Conservation (phyloP, 2,329 filamentous ascomycete species). For the Pseudogymnoascus sp. region DNA sequence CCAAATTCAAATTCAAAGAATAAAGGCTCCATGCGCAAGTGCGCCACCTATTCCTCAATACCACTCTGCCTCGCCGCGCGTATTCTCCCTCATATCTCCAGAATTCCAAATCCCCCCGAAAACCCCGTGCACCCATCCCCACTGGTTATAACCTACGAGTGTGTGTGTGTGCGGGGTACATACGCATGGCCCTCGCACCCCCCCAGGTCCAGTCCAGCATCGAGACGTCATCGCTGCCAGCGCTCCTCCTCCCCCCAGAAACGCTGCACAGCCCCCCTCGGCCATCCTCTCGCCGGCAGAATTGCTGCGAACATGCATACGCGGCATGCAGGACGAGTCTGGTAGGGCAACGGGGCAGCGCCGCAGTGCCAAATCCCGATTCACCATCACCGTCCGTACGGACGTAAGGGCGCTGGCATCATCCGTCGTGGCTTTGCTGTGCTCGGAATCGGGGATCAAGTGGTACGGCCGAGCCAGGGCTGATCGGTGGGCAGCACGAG, state of each 20-base stretch:
- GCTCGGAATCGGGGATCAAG: not conserved
- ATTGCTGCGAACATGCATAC: not conserved
- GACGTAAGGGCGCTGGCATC: not conserved
- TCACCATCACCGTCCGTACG: not conserved
- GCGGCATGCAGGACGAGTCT: not conserved
- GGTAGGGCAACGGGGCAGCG: not conserved
- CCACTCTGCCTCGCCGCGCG: not conserved
- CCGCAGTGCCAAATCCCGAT: not conserved
- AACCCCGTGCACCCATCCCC: not conserved
- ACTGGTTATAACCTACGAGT: not conserved
- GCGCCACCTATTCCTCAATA: not conserved
- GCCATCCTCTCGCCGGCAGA: not conserved
- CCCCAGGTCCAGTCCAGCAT: not conserved
- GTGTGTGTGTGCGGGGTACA: not conserved
- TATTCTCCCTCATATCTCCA: not conserved
- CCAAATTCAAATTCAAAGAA: not conserved
- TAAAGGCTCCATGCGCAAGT: not conserved
- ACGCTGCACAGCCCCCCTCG: not conserved
- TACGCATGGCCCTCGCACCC: not conserved
- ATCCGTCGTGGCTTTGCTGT: not conserved
- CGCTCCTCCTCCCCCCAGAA: not conserved
- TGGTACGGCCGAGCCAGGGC: not conserved
- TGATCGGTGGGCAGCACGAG: not conserved
- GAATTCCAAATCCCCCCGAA: not conserved
- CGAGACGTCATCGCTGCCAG: not conserved